Evolutionary conservation across 1,284 basidiomycete species (phyloP), one percentile per base, ranked within the genome.

Genomic region (Ustilago bromivora): DNA sequence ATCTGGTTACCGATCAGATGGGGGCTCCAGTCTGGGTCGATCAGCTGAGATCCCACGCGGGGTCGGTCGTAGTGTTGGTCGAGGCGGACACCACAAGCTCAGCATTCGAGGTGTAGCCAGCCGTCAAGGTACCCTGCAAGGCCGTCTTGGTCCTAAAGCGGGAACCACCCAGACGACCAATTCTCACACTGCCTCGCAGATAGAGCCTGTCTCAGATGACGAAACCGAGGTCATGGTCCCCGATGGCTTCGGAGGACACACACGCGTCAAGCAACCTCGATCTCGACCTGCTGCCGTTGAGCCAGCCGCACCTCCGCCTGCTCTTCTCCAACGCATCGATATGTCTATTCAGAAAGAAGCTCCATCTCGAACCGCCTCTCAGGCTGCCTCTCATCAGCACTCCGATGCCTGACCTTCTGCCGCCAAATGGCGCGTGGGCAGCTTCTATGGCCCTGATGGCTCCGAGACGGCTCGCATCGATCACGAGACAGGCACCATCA

Each of bases 171-270:
- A 19, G 13, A 34, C 32, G n/a, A 41, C 38, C 11, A 15, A 1
- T 11, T 43, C 12, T 5, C 15, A 11, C n/a, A 15, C 49, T 15
- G 31, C 28, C 17, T 4, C 31, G 3, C 12, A 31, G 4, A 55
- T 53, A 49, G 60, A 66, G 1, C 17, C 35, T 13, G 34, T 43
- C 11, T 76, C 73, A 1, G 73, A 76, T 12, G 57, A 54, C 28
- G 66, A 76, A 53, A 76, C 74, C 34, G 71, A 78, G 23, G 61
- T 79, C 43, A 64, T 80, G 62, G 46, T 81, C 4, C 74, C 81
- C 0, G 81, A 82, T 40, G 81, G 81, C 23, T 82, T 82, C 31
- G 81, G 81, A 15, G 79, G 79, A n/a, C 76, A 78, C 38, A 61
- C 52, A 3, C 69, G 77, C 31, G 35, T 51, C 35, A 73, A 64